A percentile compares a stretch with the other conserved stretches of the same genome.
phyloP scores from a whole-genome alignment of 495 filamentous ascomycete genomes.

The Daldinia caldariorum region DNA sequence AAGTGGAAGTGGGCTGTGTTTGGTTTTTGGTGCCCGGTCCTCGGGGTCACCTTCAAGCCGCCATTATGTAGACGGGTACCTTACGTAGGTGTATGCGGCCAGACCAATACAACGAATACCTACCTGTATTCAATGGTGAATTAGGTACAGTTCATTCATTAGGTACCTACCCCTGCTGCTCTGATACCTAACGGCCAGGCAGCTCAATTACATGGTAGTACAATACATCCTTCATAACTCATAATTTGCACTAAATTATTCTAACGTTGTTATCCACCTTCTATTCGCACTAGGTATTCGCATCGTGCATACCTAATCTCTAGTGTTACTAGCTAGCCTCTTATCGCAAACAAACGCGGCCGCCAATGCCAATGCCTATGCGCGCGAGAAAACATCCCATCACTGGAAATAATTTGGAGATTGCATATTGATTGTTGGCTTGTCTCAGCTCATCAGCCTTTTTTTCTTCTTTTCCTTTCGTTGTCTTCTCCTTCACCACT shows the following conservation, averaged over 20 bases:
- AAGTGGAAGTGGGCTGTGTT: slow-evolving; percentile 46
- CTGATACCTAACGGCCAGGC: too few species aligned
- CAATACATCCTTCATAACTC: background rate
- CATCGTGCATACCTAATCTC: background rate
- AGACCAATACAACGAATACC: background rate
- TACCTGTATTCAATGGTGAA: too few species aligned
- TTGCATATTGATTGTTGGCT: slow-evolving; percentile 4
- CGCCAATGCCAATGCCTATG: slow-evolving; percentile 17
- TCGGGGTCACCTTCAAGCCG: slow-evolving; percentile 29
- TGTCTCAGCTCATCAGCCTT: slow-evolving; percentile 8
- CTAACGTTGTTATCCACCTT: background rate
- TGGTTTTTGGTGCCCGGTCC: slow-evolving; percentile 24
- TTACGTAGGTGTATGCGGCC: background rate
- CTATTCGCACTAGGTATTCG: too few species aligned
- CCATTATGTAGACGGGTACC: too few species aligned
- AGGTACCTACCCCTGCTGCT: too few species aligned
- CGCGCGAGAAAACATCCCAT: slow-evolving; percentile 24
- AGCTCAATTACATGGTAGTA: background rate
- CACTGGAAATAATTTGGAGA: slow-evolving; percentile 26
- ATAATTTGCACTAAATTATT: slow-evolving; percentile 2
- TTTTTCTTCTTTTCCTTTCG: too few species aligned
- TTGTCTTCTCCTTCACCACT: background rate
- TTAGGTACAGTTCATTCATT: too few species aligned
- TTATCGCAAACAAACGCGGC: slow-evolving; percentile 17
- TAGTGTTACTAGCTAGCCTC: background rate